Base-by-base conservation (phyloP, 257 asterid genomes). In the Dorcoceras hygrometricum region DNA sequence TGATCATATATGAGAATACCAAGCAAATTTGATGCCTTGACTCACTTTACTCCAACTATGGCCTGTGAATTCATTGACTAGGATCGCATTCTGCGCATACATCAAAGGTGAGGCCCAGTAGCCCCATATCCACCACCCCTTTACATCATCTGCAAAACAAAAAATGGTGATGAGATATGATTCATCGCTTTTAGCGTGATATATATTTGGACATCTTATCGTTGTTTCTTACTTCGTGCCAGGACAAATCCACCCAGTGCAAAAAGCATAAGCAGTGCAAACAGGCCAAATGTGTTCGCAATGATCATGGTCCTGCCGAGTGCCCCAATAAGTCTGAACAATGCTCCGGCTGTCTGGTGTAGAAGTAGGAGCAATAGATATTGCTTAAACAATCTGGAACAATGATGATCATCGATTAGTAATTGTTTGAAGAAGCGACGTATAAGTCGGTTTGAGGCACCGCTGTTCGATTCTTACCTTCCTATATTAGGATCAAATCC, bases 121-220 rank as follows among this genome's bases (percentile, higher is more conserved):
- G 50, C 87, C 95, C 96, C 96, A 89, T 50, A 80, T 11, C 95
- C 90, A 89, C 96, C 96, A 89, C 22, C 66, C 68, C 84, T 85
- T 87, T 27, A 89, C 80, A 71, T 77, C 67, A 10, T 67, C 95
- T 88, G 69, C 65, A 55, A 23, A 69, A 43, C 27, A 29, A 26
- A 20, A n/a, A 62, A 8, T 63, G 18, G 56, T 14, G 11, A 57
- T 60, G 39, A 73, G 65, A 69, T 26, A 43, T 24, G 29, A 23
- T 29, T 18, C 55, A 39, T 16, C 36, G 36, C 36, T 23, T 12
- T 11, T 29, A 4, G 10, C 9, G 3, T 43, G 43, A 50, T 32
- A 61, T 31, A 26, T n/a, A 66, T 29, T 69, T 36, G 14, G 59
- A 34, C 32, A 66, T 22, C 62, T 54, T 46, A 65, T 63, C 26